Conservation (phyloP, 2,329 filamentous ascomycete genomes). For the Xylaria sp. region DNA sequence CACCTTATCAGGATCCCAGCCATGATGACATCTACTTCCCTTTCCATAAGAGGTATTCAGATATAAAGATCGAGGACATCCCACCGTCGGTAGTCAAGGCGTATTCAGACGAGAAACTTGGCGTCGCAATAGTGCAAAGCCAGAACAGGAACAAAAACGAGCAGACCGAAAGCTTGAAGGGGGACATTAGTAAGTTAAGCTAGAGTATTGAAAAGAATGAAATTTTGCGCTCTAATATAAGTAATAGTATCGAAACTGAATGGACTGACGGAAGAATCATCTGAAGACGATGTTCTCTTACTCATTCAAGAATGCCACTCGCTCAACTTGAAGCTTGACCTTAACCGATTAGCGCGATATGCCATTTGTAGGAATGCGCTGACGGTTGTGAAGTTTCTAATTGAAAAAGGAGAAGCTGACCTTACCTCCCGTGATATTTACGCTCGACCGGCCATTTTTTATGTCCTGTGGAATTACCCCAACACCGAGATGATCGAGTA, state of each 20-base stretch:
- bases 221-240: background rate
- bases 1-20: background rate
- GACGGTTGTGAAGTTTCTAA: background rate
- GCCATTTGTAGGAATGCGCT: background rate
- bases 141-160: background rate
- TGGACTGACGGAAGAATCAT: background rate
- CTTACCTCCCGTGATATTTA: background rate
- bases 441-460: background rate
- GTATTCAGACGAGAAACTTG: background rate
- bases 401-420: background rate
- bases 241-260: background rate
- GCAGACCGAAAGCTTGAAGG: background rate
- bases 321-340: background rate
- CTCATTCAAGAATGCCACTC: background rate
- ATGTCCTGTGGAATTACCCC: conserved; percentile 2
- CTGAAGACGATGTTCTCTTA: background rate
- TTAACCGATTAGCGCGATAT: background rate
- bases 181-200: background rate
- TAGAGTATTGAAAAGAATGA: background rate
- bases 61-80: background rate
- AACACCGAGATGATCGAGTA: background rate
- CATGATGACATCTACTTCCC: background rate
- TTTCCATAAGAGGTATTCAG: background rate
- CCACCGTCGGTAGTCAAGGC: background rate
- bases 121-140: background rate